phyloP scores from a whole-genome alignment of 2,329 filamentous ascomycete species.

The Chrysosphaeria jannelii region DNA sequence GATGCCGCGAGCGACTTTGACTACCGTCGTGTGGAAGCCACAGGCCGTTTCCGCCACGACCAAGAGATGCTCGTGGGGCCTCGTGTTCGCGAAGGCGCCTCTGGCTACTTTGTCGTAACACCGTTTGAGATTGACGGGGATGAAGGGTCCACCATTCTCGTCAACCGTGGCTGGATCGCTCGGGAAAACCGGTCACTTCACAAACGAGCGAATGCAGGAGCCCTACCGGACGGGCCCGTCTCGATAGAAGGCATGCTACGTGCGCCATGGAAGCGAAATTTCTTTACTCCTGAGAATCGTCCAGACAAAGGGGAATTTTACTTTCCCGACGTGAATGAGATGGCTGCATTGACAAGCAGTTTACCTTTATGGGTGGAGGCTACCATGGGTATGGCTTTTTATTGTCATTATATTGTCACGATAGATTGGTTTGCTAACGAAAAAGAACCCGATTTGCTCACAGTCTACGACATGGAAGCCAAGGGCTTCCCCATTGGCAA shows the following conservation, averaged over 20 bases:
- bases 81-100: constrained; percentile 59
- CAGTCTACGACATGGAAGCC: constrained; percentile 40
- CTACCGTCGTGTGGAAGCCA: constrained; percentile 54
- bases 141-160: constrained; percentile 25
- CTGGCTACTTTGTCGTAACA: constrained; percentile 77
- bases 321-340: constrained; percentile 78
- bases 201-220: constrained; percentile 25
- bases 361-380: constrained; percentile 87
- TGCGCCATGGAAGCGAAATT: constrained; percentile 88
- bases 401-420: not conserved
- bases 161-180: constrained; percentile 77
- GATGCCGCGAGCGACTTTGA: constrained; percentile 32
- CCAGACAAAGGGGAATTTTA: constrained; percentile 70
- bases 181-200: constrained; percentile 39
- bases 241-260: constrained; percentile 59
- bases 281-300: constrained; percentile 78
- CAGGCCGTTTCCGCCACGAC: constrained; percentile 52
- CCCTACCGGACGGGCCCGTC: constrained; percentile 39
- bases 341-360: constrained; percentile 56
- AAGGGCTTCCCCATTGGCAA: constrained; percentile 76
- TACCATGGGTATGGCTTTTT: constrained; percentile 43
- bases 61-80: constrained; percentile 92
- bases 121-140: constrained; percentile 32
- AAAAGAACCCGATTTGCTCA: constrained; percentile 47
- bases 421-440: constrained; percentile 1